Percentiles rank a stretch among this genome's conserved stretches.
Evolutionary conservation across 1,284 basidiomycete species (phyloP).

Genomic region (Hypsizygus ulmarius): DNA sequence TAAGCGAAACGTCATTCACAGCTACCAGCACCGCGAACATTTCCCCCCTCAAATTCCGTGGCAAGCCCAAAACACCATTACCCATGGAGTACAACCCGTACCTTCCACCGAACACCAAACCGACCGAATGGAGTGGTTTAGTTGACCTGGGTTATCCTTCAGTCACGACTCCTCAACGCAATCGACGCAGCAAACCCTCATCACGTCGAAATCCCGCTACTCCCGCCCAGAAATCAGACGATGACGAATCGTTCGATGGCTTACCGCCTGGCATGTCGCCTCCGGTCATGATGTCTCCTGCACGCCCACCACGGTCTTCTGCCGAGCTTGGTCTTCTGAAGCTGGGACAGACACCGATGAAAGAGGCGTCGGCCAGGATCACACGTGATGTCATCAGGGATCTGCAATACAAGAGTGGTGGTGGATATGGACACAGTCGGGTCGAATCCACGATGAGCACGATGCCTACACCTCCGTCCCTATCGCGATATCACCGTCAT

Average conservation of each 20-base stretch:
- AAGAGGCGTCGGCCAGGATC: slow-evolving; percentile 67
- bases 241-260: slow-evolving; percentile 53
- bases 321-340: slow-evolving; percentile 50
- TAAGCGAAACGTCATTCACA: slow-evolving; percentile 30
- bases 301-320: slow-evolving; percentile 61
- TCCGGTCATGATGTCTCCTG: slow-evolving; percentile 81
- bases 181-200: slow-evolving; percentile 29
- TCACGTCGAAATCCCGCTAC: slow-evolving; percentile 31
- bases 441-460: slow-evolving; percentile 62
- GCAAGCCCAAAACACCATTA: slow-evolving; percentile 54
- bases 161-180: slow-evolving; percentile 38
- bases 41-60: slow-evolving; percentile 38
- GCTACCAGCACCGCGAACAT: slow-evolving; percentile 26
- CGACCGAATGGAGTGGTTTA: slow-evolving; percentile 67
- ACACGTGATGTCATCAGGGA: slow-evolving; percentile 57
- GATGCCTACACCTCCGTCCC: slow-evolving; percentile 62
- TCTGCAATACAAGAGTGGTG: slow-evolving; percentile 36
- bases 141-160: slow-evolving; percentile 70
- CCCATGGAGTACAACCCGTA: slow-evolving; percentile 63
- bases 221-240: slow-evolving; percentile 36
- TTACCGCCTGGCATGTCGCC: slow-evolving; percentile 77
- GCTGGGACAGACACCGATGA: slow-evolving; percentile 59
- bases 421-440: slow-evolving; percentile 23
- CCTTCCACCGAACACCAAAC: slow-evolving; percentile 48
- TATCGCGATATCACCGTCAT: slow-evolving; percentile 54